Base-by-base conservation (phyloP, 1,284 basidiomycete genomes). In the Mycosarcoma maydis region DNA sequence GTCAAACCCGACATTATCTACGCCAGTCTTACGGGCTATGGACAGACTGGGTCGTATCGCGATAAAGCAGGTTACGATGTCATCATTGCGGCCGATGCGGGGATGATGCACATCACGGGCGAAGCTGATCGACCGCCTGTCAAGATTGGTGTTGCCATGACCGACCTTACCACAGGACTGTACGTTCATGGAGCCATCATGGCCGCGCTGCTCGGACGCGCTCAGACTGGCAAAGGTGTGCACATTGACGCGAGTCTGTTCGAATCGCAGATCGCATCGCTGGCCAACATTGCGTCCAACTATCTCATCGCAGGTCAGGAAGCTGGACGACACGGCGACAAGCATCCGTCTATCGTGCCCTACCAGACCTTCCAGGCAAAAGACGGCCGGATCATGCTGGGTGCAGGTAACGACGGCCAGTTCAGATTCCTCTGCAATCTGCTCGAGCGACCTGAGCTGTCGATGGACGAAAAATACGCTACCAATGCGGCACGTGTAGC, bases 181-280 rank as follows among this genome's bases (percentile, higher is more conserved):
- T 96, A 95, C 82, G 89, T 92, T 3, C 92, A 95, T 60, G 92
- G 92, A 0, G 93, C 92, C 3, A 90, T 97, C 64, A 89, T 98
- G 86, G 94, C 94, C 3, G 92, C 90, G 0, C 84, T 98, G 11
- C 80, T 94, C 56, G 92, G 91, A 14, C 86, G 92, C 20, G 86
- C 88, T 53, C 87, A 90, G 80, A 96, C 94, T 0, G 93, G 93
- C 4, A 86, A 90, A 76, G 94, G 94, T 2, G 88, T 90, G 9
- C 91, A 90, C 87, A 91, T 97, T 49, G 94, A 97, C 43, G 76
- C 76, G 76, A 90, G 89, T 75, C 92, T 91, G 79, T 83, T 95
- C 34, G 74, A 82, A 36, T 72, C 60, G 23, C 82, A 94, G 90
- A 87, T 97, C 51, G 93, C 94, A 8, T 91, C 91, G 8, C 86